Conservation (phyloP, 208 protist genomes). For the Acanthamoeba healyi region DNA sequence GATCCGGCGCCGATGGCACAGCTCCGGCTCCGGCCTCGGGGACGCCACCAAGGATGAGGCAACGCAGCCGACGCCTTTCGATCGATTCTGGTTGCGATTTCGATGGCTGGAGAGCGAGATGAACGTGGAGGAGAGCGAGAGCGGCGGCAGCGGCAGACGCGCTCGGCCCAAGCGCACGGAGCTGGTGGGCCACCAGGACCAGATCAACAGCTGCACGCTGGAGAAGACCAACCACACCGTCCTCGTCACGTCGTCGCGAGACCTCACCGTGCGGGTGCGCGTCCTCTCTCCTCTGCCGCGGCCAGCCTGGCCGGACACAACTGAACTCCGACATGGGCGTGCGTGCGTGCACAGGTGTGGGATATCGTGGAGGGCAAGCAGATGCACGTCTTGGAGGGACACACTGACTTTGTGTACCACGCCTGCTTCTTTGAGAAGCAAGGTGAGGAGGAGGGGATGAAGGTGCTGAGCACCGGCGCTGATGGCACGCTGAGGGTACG, state of each 20-base stretch:
- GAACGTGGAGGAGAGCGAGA: too few relatives aligned
- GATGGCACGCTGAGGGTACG: not conserved
- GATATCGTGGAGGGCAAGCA: not conserved
- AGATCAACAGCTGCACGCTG: slow-evolving; percentile 11
- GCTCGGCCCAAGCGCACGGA: not conserved
- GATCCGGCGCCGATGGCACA: not conserved
- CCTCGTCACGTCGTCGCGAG: not conserved
- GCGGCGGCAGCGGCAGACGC: too few relatives aligned
- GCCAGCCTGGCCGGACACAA: too few relatives aligned
- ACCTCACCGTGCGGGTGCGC: slow-evolving; percentile 6
- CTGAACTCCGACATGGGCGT: too few relatives aligned
- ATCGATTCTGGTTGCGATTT: not conserved
- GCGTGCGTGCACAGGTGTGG: not conserved
- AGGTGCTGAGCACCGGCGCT: not conserved
- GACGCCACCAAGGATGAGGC: not conserved
- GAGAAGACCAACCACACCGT: not conserved
- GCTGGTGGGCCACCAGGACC: not conserved
- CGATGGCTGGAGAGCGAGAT: not conserved
- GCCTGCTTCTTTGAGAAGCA: slow-evolving; percentile 1
- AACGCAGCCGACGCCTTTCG: not conserved
- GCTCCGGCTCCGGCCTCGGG: not conserved
- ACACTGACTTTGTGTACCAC: slow-evolving; percentile 41
- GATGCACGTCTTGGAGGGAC: not conserved
- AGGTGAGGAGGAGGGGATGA: not conserved
- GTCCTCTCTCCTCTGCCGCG: not conserved